Evolutionary conservation across 2,329 filamentous ascomycete species (phyloP).

Genomic region (Penicillium sp.): DNA sequence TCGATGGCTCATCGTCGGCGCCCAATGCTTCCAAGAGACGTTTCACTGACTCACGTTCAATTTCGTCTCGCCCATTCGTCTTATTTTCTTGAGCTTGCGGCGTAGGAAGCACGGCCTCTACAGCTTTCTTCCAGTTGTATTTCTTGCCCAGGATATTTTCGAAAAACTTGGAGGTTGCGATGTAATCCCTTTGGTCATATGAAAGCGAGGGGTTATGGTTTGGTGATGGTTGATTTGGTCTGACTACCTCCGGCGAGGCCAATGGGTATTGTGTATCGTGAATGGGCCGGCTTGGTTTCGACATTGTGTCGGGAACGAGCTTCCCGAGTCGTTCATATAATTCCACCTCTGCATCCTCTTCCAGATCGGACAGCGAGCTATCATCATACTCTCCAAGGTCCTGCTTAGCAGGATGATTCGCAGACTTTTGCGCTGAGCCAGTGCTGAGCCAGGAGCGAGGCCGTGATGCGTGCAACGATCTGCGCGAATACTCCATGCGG

Average conservation of each 20-base stretch:
- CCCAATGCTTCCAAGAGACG: conserved; percentile 41
- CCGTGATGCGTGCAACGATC: conserved; percentile 18
- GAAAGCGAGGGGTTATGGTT: conserved; percentile 10
- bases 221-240: background rate
- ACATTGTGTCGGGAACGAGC: conserved; percentile 6
- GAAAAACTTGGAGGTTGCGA: conserved; percentile 25
- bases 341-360: conserved; percentile 3
- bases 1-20: conserved; percentile 40
- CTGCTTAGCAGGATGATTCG: conserved; percentile 18
- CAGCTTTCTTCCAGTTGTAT: conserved; percentile 24
- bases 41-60: conserved; percentile 36
- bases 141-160: conserved; percentile 17
- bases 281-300: background rate
- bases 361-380: conserved; percentile 6
- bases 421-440: conserved; percentile 20
- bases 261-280: background rate
- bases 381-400: conserved; percentile 3
- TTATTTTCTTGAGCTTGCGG: conserved; percentile 32
- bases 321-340: conserved; percentile 4
- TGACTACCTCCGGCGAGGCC: background rate
- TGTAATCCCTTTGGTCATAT: conserved; percentile 17
- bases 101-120: conserved; percentile 37
- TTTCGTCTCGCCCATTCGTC: conserved; percentile 23
- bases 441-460: conserved; percentile 28
- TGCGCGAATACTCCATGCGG: conserved; percentile 18